phyloP scores from a whole-genome alignment of 345 rosid genomes.

The Microcos paniculata region DNA sequence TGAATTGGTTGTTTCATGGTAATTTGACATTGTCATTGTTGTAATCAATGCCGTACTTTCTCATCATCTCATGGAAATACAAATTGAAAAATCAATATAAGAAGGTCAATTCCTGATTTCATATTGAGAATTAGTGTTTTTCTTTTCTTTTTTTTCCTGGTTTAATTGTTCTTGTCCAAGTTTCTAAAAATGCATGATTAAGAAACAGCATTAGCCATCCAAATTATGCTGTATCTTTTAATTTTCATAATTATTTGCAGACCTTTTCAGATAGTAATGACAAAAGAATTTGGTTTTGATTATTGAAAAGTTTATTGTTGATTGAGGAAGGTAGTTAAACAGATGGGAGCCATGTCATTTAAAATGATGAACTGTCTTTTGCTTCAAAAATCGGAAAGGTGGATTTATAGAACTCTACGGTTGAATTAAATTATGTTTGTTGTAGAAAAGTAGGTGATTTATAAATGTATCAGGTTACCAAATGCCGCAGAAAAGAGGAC shows the following conservation, averaged over 20 bases:
- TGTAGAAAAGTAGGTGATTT: not conserved
- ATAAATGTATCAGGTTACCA: constrained; percentile 17
- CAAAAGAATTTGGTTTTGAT: not conserved
- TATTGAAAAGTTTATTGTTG: constrained; percentile 2
- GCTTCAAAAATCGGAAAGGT: not conserved
- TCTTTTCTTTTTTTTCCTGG: no score
- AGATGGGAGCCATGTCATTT: not conserved
- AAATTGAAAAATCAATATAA: not conserved
- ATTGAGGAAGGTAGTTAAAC: not conserved
- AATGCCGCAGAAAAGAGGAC: not conserved
- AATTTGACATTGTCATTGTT: not conserved
- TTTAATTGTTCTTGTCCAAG: not conserved
- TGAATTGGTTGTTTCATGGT: not conserved
- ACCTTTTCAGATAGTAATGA: not conserved
- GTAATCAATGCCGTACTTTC: not conserved
- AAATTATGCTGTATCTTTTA: not conserved
- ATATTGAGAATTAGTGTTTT: not conserved
- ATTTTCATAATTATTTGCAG: not conserved
- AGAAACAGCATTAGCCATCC: not conserved
- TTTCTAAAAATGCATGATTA: not conserved
- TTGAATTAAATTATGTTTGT: not conserved
- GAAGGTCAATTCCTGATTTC: no score
- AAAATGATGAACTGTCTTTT: constrained; percentile 8
- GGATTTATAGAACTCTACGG: not conserved
- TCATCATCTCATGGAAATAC: not conserved